Base-by-base conservation (phyloP, 2,329 filamentous ascomycete genomes). In the Elsinoe perseae region DNA sequence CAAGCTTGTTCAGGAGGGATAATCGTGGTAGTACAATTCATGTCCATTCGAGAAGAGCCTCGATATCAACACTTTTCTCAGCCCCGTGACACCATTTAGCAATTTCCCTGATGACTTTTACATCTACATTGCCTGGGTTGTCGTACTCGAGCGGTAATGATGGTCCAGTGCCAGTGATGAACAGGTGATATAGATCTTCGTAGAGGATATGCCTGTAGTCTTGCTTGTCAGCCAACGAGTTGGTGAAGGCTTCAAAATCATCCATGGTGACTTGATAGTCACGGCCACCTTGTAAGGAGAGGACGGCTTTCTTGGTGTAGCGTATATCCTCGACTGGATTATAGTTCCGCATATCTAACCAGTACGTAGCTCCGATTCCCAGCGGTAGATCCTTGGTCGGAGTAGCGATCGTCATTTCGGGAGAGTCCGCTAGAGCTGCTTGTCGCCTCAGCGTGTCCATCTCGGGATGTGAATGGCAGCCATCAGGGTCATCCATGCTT, bases 261-360 rank as follows among this genome's bases (percentile, higher is more conserved):
- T 54, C 52, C 3, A 23, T 43, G 18, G 52, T 54, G 21, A 54
- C 52, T 25, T 54, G 52, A 20, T 54, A 54, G 23, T 54, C 52
- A 12, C 52, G 32, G 14, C 52, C 52, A 18, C 52, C 52, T 21
- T 54, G 52, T 18, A 54, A n/a, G 23, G 18, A 30, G 1, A 54
- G 21, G 4, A 54, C 14, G 8, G 32, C 34, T 23, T 54, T 54
- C 25, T 21, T 34, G 18, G 21, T 23, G 38, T 6, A 40, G 5
- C 21, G n/a, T 3, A 18, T 8, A 12, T 54, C 52, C 34, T 42
- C 34, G 20, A 54, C 34, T 1, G 52, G 25, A n/a, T 42, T 18
- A 23, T 54, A 54, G 16, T 54, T 54, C 16, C 52, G 52, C 34
- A 42, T 30, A 23, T 54, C 52, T 18, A 54, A 23, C 52, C 52